Evolutionary conservation across 2,329 filamentous ascomycete species (phyloP), one percentile per base, ranked within the genome.

Genomic region (Trichophyton equinum): DNA sequence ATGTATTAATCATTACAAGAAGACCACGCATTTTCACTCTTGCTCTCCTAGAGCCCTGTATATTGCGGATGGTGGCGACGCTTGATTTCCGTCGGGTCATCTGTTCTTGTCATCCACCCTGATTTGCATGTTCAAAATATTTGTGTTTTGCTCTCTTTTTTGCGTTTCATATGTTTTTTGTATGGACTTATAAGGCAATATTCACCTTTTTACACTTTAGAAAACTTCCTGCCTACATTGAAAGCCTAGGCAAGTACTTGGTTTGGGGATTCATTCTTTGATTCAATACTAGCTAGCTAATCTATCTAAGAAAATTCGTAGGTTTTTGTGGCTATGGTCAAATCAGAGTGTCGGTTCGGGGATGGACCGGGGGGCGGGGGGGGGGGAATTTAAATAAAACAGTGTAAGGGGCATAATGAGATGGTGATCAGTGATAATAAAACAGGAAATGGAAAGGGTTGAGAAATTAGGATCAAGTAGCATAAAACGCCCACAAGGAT

Each of bases 21-120:
- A 25, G 36, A 57, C 40, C 18, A 27, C 55, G n/a, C 55, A 57
- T 42, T 36, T 13, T 55, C 51, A 36, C 27, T 55, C 33, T 55
- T 57, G 55, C 55, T 57, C 55, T 57, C 36, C 33, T 55, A 8
- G 55, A 42, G 55, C 55, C 36, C 55, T 57, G 55, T 57, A 57
- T 57, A 57, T 57, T 57, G 55, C 25, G 55, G 20, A 42, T 57
- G 15, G 18, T 44, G 33, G 36, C 40, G 44, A 44, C 55, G 15
- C 36, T 40, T 25, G 33, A 57, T 44, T 44, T 7, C 33, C 55
- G 9, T 57, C 5, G 51, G 38, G 51, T 55, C 30, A 36, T 20
- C 49, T 51, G 11, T 51, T 55, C 18, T 55, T 27, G 27, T 55
- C 51, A 55, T 44, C 55, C 55, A 42, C 30, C 33, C 33, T 42